phyloP scores from a whole-genome alignment of 805 yeast genomes.

The Saturnispora diversa region DNA sequence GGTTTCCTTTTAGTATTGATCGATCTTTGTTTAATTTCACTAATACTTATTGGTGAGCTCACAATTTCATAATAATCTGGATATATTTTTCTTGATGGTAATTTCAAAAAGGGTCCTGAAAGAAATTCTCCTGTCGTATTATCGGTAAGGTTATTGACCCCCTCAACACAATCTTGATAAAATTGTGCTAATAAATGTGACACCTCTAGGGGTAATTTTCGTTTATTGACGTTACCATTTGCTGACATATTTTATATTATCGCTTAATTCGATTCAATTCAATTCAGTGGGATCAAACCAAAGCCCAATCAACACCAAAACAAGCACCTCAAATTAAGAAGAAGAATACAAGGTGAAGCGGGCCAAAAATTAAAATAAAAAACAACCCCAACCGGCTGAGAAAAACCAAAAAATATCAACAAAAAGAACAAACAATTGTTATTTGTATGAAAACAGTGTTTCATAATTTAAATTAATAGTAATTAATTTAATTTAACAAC shows the following conservation, averaged over 20 bases:
- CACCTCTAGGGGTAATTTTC: neutral
- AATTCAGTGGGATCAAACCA: no score
- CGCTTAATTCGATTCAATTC: no score
- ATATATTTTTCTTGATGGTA: slow-evolving; percentile 57
- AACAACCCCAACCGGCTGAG: no score
- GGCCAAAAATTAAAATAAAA: no score
- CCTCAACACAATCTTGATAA: slow-evolving; percentile 10
- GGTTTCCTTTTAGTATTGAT: slow-evolving; percentile 35
- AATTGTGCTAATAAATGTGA: slow-evolving; percentile 9
- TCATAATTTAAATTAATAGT: no score
- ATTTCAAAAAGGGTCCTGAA: slow-evolving; percentile 46
- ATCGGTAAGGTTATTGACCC: slow-evolving; percentile 14
- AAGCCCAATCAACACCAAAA: no score
- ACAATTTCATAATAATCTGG: slow-evolving; percentile 73
- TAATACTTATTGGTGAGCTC: slow-evolving; percentile 55
- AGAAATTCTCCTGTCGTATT: slow-evolving; percentile 24
- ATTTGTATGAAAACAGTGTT: no score
- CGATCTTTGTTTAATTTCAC: slow-evolving; percentile 43
- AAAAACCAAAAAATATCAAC: no score
- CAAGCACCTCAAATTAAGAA: no score
- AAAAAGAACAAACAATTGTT: no score
- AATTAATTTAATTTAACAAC: no score
- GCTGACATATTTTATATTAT: slow-evolving; percentile 3
- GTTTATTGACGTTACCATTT: slow-evolving; percentile 1
- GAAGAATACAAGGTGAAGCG: no score